Evolutionary conservation across 164 flowering plant species (phyloP), one percentile per base, ranked within the genome.

Genomic region (Malania oleifera): DNA sequence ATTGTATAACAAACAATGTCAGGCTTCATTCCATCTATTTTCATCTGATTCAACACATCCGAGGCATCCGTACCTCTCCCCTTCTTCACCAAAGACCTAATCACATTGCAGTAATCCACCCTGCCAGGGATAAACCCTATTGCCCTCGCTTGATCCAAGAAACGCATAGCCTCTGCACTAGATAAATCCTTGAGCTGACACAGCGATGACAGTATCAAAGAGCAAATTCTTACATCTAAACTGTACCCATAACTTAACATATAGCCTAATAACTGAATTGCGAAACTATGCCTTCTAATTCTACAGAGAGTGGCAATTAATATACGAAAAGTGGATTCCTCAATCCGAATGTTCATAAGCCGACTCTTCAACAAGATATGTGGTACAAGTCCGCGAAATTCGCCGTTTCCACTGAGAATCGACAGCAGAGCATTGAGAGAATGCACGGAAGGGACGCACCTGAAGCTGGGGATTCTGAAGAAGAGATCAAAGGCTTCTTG

Each of bases 391-490:
- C 58, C 43, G 54, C 83, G 52, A 53, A 80, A 72, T 12, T 69
- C 68, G 18, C 51, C 57, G 25, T 35, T 73, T 46, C 54, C 59
- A 63, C 83, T 80, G 22, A 88, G 76, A 40, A 71, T 71, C 0
- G 62, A 58, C 25, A 88, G 81, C 67, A 91, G 54, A 34, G 76
- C 64, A 56, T 91, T 75, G 29, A 88, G 81, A 0, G 85, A 83
- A 50, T 20, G 25, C 2, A 66, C 80, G 45, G 96, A 62, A 35
- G 96, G 87, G n/a, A 52, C 68, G 54, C 98, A 85, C 71, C 96
- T 83, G 63, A 83, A 82, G 15, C 60, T 76, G 27, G 89, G 87
- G 1, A 86, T 86, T 43, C 71, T 59, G 15, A 31, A 74, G 60
- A 91, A 91, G 15, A 86, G 8, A 7, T 75, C 77, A 39, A 85